A percentile compares a stretch with the other conserved stretches of the same genome.
Evolutionary conservation across 192 early-diverging fungal genomes (phyloP).

Genomic region (Entomortierella chlamydospora): DNA sequence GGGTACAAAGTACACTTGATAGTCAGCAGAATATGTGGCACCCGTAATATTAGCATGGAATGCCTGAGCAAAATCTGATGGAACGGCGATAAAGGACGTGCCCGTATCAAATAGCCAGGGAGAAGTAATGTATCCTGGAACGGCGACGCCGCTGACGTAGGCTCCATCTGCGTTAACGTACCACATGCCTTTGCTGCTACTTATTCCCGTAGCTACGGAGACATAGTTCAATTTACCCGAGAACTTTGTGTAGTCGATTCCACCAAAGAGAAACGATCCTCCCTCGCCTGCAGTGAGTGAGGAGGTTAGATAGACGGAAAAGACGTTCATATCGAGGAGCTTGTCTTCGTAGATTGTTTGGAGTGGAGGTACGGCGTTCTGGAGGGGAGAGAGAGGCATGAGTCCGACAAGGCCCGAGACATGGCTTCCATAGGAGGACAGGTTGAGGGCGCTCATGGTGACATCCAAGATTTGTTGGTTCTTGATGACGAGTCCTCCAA

Average conservation of each 20-base stretch:
- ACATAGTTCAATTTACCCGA: conserved; percentile 25
- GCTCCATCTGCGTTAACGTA: conserved; percentile 34
- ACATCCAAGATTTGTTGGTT: conserved; percentile 52
- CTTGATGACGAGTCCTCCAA: conserved; percentile 45
- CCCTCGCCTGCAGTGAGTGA: conserved; percentile 21
- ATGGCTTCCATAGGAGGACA: conserved; percentile 32
- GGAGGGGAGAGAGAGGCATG: conserved; percentile 43
- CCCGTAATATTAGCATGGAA: conserved; percentile 46
- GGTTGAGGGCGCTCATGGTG: conserved; percentile 35
- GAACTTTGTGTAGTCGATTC: conserved; percentile 43
- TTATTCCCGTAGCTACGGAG: conserved; percentile 14
- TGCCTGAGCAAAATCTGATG: conserved; percentile 24
- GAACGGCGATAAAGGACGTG: conserved; percentile 53
- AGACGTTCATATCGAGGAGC: conserved; percentile 44
- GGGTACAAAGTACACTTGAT: conserved; percentile 28
- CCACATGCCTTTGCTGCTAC: conserved; percentile 43
- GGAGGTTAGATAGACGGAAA: conserved; percentile 35
- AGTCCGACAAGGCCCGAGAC: conserved; percentile 44
- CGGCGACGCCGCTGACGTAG: conserved; percentile 1
- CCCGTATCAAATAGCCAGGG: conserved; percentile 53
- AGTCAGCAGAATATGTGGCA: conserved; percentile 12
- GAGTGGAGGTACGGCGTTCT: conserved; percentile 42
- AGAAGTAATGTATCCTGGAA: conserved; percentile 35
- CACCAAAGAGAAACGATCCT: conserved; percentile 49
- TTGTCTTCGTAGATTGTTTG: conserved; percentile 37